A percentile compares a stretch with the other conserved stretches of the same genome.
Conservation (phyloP, 129 eudicot species). For the Lonicera japonica region DNA sequence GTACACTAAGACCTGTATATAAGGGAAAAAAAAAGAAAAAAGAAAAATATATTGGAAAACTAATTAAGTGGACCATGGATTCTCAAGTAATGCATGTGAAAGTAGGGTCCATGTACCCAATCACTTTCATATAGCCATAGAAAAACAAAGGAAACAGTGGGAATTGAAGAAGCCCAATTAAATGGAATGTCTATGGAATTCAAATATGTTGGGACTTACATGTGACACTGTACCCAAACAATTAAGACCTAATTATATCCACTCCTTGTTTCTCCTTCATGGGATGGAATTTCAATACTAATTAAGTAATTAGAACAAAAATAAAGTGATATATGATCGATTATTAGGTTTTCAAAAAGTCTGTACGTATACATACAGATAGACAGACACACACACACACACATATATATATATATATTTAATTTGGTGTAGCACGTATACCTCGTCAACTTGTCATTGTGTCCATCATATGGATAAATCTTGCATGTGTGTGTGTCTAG, state of each 20-base stretch:
- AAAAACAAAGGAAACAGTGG: not conserved
- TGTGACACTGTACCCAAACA: constrained; percentile 27
- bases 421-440: constrained; percentile 31
- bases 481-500: not conserved
- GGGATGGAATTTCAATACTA: constrained; percentile 4
- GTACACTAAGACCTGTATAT: too few species aligned
- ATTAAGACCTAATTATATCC: constrained; percentile 20
- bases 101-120: constrained; percentile 20
- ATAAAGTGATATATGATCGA: constrained; percentile 23
- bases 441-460: constrained; percentile 38
- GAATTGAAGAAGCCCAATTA: not conserved
- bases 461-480: constrained; percentile 6
- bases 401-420: too few species aligned
- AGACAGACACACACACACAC: too few species aligned
- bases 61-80: constrained; percentile 9
- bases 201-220: constrained; percentile 30
- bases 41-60: too few species aligned
- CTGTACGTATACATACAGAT: too few species aligned
- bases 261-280: constrained; percentile 14
- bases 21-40: too few species aligned
- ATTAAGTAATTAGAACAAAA: too few species aligned
- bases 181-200: not conserved
- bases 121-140: not conserved
- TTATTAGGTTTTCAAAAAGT: constrained; percentile 8
- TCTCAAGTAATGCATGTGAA: constrained; percentile 28